Evolutionary conservation across 2,329 filamentous ascomycete genomes (phyloP), one percentile per base, ranked within the genome.

Genomic region (Hypoxylon sp.): DNA sequence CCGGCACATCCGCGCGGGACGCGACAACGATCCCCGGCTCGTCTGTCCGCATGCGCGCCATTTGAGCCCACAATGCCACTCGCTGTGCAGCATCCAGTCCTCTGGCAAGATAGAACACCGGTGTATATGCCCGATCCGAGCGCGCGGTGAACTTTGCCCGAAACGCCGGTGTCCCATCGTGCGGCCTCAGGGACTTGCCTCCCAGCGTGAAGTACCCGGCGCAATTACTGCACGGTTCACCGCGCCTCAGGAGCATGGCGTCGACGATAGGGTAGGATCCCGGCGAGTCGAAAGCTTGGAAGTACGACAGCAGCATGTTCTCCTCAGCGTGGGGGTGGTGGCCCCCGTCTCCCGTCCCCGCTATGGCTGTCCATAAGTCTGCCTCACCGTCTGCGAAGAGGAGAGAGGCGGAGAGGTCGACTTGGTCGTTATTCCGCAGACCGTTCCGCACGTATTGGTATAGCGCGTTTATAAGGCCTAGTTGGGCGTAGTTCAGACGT

Each of bases 221-320:
- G 35, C 66, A 68, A 43, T 45, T 58, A n/a, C 45, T 21, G 53
- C 66, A 68, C 2, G 66, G 66, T 55, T 67, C 66, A 31, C 55
- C 44, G 26, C 51, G 55, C 7, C 55, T 36, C 6, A 68, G 50
- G 0, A 68, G 54, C 56, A 68, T 55, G 6, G 64, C 63, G 55
- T 67, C 65, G 11, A 66, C 57, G 45, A 68, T 66, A 0, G 66
- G 66, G 37, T 65, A 68, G 1, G 66, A 62, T 0, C 66, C 66
- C 0, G 66, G 66, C 0, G 63, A 65, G 57, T 67, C 63, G 57
- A 68, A 68, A 19, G 59, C 53, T 16, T 64, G 61, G 55, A 63
- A 66, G 48, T 68, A 67, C 3, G 58, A 55, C 2, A 66, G 50
- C n/a, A 68, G 52, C 31, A 67, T 60, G 44, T 64, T 65, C 49